These are phyloP conservation scores for Aspergillus biplanus DNA, from an alignment of 495 filamentous ascomycete species.

Conservation along the genomic window DNA sequence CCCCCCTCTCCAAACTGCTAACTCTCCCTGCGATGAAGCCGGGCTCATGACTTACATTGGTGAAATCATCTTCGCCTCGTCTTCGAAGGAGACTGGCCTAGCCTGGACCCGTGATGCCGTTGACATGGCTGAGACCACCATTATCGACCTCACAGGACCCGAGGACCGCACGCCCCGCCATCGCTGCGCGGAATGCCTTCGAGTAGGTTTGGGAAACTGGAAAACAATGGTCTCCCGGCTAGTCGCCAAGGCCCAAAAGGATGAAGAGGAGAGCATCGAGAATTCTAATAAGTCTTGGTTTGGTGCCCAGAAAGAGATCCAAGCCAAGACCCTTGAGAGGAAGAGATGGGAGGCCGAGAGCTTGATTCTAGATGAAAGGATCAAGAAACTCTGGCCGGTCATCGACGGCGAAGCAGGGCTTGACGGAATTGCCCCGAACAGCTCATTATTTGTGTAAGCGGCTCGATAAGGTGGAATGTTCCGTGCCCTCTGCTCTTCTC, in stretches of 20 bases:
- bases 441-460: conserved; percentile 37
- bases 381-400: conserved; percentile 33
- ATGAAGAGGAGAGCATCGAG: conserved; percentile 40
- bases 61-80: conserved; percentile 82
- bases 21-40: conserved; percentile 79
- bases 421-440: conserved; percentile 37
- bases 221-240: conserved; percentile 66
- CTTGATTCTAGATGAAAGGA: conserved; percentile 47
- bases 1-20: conserved; percentile 60
- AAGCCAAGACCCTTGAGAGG: conserved; percentile 34
- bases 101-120: conserved; percentile 86
- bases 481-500: background rate
- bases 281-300: conserved; percentile 50
- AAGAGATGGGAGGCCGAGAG: conserved; percentile 46
- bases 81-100: conserved; percentile 66
- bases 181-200: conserved; percentile 72
- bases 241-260: conserved; percentile 52
- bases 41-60: conserved; percentile 88
- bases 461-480: background rate
- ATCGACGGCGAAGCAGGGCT: conserved; percentile 38
- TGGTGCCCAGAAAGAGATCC: conserved; percentile 43
- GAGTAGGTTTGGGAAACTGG: conserved; percentile 76
- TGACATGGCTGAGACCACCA: conserved; percentile 61
- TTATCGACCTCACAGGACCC: conserved; percentile 43
- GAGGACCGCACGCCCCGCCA: conserved; percentile 46